These are phyloP conservation scores for Psilocybe cyanescens DNA, from an alignment of 768 basidiomycete genomes.

Conservation along the genomic window DNA sequence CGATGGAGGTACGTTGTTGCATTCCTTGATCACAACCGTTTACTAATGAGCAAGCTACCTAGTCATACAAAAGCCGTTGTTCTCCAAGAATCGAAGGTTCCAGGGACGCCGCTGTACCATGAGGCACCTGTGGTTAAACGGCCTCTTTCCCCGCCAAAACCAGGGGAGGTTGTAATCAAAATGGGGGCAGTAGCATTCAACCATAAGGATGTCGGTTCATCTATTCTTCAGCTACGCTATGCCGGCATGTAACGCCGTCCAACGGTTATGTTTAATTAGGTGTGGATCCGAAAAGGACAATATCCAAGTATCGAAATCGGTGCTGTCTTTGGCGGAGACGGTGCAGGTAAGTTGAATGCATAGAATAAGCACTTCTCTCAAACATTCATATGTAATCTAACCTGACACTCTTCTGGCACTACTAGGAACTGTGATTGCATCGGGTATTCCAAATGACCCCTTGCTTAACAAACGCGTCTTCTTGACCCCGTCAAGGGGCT, in stretches of 20 bases:
- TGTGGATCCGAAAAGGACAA: constrained; percentile 73
- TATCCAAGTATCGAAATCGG: constrained; percentile 69
- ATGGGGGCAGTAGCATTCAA: constrained; percentile 78
- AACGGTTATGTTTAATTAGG: constrained; percentile 36
- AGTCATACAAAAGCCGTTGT: constrained; percentile 51
- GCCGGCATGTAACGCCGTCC: not conserved
- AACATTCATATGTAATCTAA: not conserved
- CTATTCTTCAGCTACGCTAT: not conserved
- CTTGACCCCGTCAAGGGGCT: constrained; percentile 77
- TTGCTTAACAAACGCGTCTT: constrained; percentile 72
- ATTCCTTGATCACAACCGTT: not conserved
- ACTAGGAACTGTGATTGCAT: constrained; percentile 66
- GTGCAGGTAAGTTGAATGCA: constrained; percentile 55
- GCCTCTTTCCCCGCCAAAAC: constrained; percentile 52
- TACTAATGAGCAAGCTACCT: constrained; percentile 31
- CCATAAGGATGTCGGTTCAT: constrained; percentile 63
- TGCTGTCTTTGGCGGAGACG: constrained; percentile 71
- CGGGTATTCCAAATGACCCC: constrained; percentile 53
- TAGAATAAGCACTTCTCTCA: not conserved
- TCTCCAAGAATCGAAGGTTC: constrained; percentile 44
- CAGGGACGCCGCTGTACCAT: constrained; percentile 50
- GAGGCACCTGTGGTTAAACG: constrained; percentile 57
- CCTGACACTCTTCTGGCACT: not conserved
- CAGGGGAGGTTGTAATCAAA: constrained; percentile 67
- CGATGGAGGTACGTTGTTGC: not conserved